Percentiles rank a stretch among this genome's conserved stretches.
Conservation (phyloP, 371 early-diverging fungal species). For the Mortierella sp. region DNA sequence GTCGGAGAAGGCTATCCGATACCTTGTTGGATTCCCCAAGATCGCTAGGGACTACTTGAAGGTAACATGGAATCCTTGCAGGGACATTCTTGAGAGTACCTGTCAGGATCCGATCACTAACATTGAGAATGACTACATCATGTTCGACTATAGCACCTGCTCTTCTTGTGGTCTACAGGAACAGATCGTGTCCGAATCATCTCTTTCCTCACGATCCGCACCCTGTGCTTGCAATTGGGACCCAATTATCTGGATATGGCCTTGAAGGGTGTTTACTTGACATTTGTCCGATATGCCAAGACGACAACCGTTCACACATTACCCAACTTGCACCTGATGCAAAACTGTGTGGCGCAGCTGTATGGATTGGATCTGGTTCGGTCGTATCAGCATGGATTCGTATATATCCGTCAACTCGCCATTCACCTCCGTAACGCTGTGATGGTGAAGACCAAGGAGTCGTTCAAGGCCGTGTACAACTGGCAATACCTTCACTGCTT, state of each 20-base stretch:
- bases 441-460: conserved; percentile 81
- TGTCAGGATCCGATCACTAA: no score
- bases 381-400: conserved; percentile 92
- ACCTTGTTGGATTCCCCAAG: conserved; percentile 86
- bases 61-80: conserved; percentile 50
- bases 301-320: conserved; percentile 83
- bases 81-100: no score
- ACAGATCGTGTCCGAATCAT: conserved; percentile 81
- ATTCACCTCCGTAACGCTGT: conserved; percentile 88
- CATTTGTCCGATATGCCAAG: conserved; percentile 82
- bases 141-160: conserved; percentile 53
- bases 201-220: conserved; percentile 83
- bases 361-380: conserved; percentile 78
- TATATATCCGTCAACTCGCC: conserved; percentile 92
- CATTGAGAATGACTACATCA: no score
- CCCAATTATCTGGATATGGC: conserved; percentile 55
- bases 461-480: conserved; percentile 88
- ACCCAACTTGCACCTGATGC: conserved; percentile 88
- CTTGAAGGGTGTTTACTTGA: conserved; percentile 80
- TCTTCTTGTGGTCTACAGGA: conserved; percentile 67
- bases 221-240: conserved; percentile 63
- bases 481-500: conserved; percentile 95
- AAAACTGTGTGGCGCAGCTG: conserved; percentile 88
- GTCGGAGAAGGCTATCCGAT: conserved; percentile 76
- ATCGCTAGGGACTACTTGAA: conserved; percentile 82